These are phyloP conservation scores for Coniochaeta sp. DNA, from an alignment of 2,329 filamentous ascomycete genomes.

Conservation along the genomic window DNA sequence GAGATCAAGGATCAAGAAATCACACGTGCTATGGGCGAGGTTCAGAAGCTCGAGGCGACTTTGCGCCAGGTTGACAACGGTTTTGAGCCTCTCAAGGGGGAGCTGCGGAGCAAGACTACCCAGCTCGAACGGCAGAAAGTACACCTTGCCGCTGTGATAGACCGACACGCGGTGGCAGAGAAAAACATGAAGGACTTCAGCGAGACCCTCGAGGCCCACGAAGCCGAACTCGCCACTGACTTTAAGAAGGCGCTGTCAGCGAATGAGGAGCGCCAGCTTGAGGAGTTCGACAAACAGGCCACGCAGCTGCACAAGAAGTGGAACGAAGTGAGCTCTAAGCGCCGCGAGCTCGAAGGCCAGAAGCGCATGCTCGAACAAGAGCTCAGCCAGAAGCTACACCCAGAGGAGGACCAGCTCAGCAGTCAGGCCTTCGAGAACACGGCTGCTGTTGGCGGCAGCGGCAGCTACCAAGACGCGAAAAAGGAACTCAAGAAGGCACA, in stretches of 20 bases:
- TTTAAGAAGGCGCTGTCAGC: conserved; percentile 86
- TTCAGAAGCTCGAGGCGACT: conserved; percentile 76
- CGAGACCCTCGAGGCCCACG: conserved; percentile 68
- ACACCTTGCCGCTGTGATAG: conserved; percentile 63
- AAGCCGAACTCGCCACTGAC: conserved; percentile 73
- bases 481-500: conserved; percentile 74
- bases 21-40: conserved; percentile 71
- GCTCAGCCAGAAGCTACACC: conserved; percentile 79
- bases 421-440: conserved; percentile 64
- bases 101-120: conserved; percentile 67
- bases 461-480: conserved; percentile 69
- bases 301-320: conserved; percentile 72
- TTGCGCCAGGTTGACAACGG: conserved; percentile 72
- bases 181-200: conserved; percentile 68
- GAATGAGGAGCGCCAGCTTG: conserved; percentile 77
- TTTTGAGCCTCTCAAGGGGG: conserved; percentile 71
- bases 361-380: conserved; percentile 84
- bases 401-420: conserved; percentile 80
- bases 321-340: conserved; percentile 64
- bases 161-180: conserved; percentile 61
- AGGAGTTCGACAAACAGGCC: conserved; percentile 59
- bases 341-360: conserved; percentile 69
- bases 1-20: conserved; percentile 83
- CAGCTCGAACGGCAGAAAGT: conserved; percentile 68
- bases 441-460: conserved; percentile 48